phyloP scores from a whole-genome alignment of 768 basidiomycete species.

The Termitomyces sp. region DNA sequence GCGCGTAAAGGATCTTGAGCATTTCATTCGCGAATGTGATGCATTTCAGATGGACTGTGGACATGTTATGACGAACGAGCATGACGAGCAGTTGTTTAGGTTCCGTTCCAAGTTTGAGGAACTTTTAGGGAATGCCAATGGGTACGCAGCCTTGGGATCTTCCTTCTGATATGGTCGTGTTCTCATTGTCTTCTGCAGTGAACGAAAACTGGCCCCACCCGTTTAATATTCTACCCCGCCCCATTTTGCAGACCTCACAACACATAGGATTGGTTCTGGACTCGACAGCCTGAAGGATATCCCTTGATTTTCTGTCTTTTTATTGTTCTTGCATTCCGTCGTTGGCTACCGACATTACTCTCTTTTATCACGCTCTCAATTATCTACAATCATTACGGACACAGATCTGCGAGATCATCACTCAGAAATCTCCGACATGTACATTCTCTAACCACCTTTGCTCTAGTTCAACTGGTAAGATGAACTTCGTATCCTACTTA shows the following conservation, averaged over 20 bases:
- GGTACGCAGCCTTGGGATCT: slow-evolving; percentile 19
- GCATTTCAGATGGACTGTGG: slow-evolving; percentile 59
- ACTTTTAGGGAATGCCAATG: slow-evolving; percentile 36
- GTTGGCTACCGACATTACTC: background rate
- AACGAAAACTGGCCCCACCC: slow-evolving; percentile 14
- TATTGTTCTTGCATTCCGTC: background rate
- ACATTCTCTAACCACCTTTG: background rate
- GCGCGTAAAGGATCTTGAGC: slow-evolving; percentile 57
- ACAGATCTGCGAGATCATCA: background rate
- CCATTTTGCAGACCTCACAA: background rate
- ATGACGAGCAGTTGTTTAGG: slow-evolving; percentile 27
- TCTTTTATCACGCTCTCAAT: background rate
- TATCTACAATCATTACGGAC: background rate
- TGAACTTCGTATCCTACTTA: background rate
- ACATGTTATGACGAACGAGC: slow-evolving; percentile 28
- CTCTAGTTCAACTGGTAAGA: background rate
- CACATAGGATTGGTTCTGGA: background rate
- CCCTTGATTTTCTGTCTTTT: background rate
- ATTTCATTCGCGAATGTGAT: slow-evolving; percentile 58
- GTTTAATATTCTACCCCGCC: background rate
- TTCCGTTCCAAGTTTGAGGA: slow-evolving; percentile 40
- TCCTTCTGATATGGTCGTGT: background rate
- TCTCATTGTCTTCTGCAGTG: slow-evolving; percentile 5
- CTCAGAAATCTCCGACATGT: background rate
- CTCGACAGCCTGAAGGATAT: background rate